phyloP scores from a whole-genome alignment of 2,329 filamentous ascomycete genomes.

The Aspergillaceae sp. region DNA sequence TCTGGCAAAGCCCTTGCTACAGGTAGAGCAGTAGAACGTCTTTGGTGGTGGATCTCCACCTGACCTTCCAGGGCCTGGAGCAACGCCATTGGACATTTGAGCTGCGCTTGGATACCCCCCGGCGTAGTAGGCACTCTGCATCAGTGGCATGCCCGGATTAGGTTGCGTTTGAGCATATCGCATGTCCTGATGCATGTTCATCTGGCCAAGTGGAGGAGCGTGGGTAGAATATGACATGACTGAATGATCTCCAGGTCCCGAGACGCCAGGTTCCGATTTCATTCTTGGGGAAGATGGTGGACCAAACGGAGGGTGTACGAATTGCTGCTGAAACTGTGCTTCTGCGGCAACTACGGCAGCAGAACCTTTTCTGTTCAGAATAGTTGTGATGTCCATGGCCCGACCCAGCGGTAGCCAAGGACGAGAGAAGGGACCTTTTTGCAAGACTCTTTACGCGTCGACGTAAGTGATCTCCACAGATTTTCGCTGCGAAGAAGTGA shows the following conservation, averaged over 20 bases:
- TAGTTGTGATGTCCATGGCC: constrained; percentile 46
- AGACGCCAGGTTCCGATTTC: constrained; percentile 50
- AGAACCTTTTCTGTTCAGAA: constrained; percentile 43
- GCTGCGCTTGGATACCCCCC: constrained; percentile 38
- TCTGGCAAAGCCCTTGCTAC: constrained; percentile 83
- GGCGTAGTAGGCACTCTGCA: constrained; percentile 48
- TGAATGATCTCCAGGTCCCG: constrained; percentile 48
- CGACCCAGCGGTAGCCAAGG: constrained; percentile 27
- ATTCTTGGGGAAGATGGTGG: constrained; percentile 43
- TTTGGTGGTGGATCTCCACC: constrained; percentile 49
- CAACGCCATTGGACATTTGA: constrained; percentile 39
- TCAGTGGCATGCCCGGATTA: constrained; percentile 44
- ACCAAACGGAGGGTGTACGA: constrained; percentile 24
- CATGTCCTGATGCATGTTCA: constrained; percentile 46
- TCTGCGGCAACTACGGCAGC: constrained; percentile 36
- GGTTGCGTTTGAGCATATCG: constrained; percentile 47
- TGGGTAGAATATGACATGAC: constrained; percentile 51
- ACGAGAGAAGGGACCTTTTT: constrained; percentile 8
- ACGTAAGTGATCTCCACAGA: neutral
- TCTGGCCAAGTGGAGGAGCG: constrained; percentile 43
- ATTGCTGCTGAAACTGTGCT: constrained; percentile 37
- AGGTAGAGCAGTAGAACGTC: constrained; percentile 82
- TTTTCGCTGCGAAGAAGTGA: neutral
- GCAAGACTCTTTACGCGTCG: neutral
- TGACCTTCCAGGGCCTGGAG: constrained; percentile 30